A percentile compares a stretch with the other conserved stretches of the same genome.
Conservation (phyloP, 495 filamentous ascomycete species). For the Hypoxylon lienhwacheense region DNA sequence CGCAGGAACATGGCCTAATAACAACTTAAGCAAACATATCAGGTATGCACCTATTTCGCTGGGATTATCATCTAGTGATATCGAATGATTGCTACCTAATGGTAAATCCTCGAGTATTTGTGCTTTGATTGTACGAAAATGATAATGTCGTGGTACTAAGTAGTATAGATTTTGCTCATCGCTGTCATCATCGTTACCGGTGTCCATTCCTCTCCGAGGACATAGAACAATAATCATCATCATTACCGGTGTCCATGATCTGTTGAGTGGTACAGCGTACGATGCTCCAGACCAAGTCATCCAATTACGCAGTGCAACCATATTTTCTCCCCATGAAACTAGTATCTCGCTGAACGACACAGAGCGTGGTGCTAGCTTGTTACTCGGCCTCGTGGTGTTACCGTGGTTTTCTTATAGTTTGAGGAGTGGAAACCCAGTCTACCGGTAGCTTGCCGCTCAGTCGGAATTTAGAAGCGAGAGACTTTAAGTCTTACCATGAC, state of each 20-base stretch:
- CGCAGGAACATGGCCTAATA: not conserved
- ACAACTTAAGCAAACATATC: not conserved
- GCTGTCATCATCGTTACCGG: constrained; percentile 12
- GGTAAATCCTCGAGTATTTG: constrained; percentile 9
- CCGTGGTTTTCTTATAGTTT: constrained; percentile 9
- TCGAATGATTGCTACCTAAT: constrained; percentile 10
- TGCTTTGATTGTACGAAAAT: constrained; percentile 19
- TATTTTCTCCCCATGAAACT: constrained; percentile 11
- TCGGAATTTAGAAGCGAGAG: constrained; percentile 12
- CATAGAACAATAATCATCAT: not conserved
- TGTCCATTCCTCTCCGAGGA: no score
- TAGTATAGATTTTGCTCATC: constrained; percentile 4
- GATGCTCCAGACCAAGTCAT: no score
- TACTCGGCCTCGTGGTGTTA: constrained; percentile 18
- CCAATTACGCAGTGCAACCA: constrained; percentile 19
- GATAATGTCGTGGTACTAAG: constrained; percentile 19
- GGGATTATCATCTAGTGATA: constrained; percentile 15
- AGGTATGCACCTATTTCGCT: not conserved
- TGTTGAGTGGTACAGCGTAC: constrained; percentile 19
- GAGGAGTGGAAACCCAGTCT: constrained; percentile 3
- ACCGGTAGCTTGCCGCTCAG: constrained; percentile 17
- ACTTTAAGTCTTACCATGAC: no score
- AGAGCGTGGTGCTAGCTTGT: constrained; percentile 6
- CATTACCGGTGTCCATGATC: no score
- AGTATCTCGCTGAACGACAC: constrained; percentile 15